Conservation (phyloP, 805 yeast species). For the Aciculoconidium aculeatum region DNA sequence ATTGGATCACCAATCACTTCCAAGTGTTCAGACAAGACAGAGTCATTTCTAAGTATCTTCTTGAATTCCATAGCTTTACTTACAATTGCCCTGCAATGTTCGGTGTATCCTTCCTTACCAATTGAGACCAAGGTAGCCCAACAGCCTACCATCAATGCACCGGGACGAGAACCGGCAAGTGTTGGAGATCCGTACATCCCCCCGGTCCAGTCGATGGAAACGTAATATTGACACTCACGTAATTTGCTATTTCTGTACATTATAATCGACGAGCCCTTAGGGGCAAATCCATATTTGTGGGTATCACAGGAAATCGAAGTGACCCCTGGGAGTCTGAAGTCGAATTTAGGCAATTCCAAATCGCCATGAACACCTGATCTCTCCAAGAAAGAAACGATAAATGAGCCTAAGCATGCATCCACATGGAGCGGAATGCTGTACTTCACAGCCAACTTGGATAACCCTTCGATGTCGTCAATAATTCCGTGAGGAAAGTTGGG, state of each 20-base stretch:
- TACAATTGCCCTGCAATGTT: constrained; percentile 64
- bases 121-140: constrained; percentile 88
- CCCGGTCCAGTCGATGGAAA: constrained; percentile 83
- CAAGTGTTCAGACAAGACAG: constrained; percentile 46
- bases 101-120: constrained; percentile 78
- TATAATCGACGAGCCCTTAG: constrained; percentile 89
- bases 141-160: constrained; percentile 95
- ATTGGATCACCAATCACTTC: constrained; percentile 80
- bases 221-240: constrained; percentile 78
- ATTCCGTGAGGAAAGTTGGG: constrained; percentile 98
- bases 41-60: constrained; percentile 36
- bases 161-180: constrained; percentile 94
- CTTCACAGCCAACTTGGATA: constrained; percentile 59
- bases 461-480: constrained; percentile 75
- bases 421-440: constrained; percentile 86
- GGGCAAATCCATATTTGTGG: constrained; percentile 98
- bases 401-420: constrained; percentile 94
- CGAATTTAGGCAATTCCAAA: constrained; percentile 52
- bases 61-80: constrained; percentile 56
- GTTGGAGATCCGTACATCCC: constrained; percentile 97
- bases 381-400: constrained; percentile 74
- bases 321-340: constrained; percentile 82
- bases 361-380: constrained; percentile 48
- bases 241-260: constrained; percentile 73
- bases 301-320: constrained; percentile 98